Conservation (phyloP, 257 asterid genomes). For the Eustoma russellianum region DNA sequence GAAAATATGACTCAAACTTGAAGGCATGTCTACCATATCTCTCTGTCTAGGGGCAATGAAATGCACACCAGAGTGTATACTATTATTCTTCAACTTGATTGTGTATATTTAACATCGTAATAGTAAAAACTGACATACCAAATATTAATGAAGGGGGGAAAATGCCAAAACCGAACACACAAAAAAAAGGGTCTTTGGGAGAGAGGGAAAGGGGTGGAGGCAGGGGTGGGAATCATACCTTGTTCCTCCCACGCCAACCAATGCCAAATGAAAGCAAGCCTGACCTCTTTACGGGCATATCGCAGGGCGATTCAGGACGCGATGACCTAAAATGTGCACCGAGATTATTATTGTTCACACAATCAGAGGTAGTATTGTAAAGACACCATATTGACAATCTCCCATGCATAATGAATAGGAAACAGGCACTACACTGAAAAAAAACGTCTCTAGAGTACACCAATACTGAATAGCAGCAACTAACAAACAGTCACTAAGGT, state of each 20-base stretch:
- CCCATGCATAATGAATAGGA: not conserved
- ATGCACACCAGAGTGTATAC: too few relatives aligned
- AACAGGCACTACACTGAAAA: not conserved
- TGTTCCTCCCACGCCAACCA: slow-evolving; percentile 77
- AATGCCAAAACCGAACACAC: too few relatives aligned
- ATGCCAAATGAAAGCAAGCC: slow-evolving; percentile 68
- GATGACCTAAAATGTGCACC: slow-evolving; percentile 24
- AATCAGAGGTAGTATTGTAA: not conserved
- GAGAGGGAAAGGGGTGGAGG: too few relatives aligned
- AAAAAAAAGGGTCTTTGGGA: too few relatives aligned
- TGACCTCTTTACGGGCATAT: slow-evolving; percentile 26
- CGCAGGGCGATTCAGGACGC: slow-evolving; percentile 27
- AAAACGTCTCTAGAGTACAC: not conserved
- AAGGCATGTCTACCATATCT: too few relatives aligned
- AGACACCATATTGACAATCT: not conserved
- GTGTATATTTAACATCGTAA: too few relatives aligned
- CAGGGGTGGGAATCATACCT: slow-evolving; percentile 26
- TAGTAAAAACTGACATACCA: too few relatives aligned
- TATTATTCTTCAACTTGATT: too few relatives aligned
- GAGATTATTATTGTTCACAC: not conserved
- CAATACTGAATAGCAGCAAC: too few relatives aligned
- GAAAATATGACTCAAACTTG: not conserved
- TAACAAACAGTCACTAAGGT: too few relatives aligned
- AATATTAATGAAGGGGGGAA: too few relatives aligned
- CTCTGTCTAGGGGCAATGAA: too few relatives aligned